These are phyloP conservation scores for Jatropha curcas DNA, from an alignment of 345 rosid genomes.

Conservation along the genomic window DNA sequence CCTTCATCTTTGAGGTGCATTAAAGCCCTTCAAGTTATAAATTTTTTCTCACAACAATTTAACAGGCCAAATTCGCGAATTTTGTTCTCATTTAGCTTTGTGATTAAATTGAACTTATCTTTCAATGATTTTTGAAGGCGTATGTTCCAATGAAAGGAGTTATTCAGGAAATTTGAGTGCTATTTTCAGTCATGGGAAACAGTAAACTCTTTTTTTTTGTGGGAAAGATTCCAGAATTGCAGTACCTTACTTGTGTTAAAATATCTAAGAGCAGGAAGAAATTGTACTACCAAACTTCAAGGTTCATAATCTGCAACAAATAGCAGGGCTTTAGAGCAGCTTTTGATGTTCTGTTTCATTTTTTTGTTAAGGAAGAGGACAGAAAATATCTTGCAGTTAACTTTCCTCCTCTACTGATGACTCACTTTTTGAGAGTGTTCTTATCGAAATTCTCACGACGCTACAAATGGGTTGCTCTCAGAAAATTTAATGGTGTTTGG, in stretches of 20 bases:
- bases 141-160: not conserved
- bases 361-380: too few species aligned
- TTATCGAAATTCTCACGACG: not conserved
- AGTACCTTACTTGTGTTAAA: too few species aligned
- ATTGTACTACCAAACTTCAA: too few species aligned
- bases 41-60: not conserved
- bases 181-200: not conserved
- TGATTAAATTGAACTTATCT: not conserved
- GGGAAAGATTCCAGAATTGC: not conserved
- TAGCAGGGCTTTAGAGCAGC: too few species aligned
- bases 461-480: constrained; percentile 5
- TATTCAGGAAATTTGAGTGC: not conserved
- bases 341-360: too few species aligned
- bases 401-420: too few species aligned
- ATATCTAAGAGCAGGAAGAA: too few species aligned
- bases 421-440: not conserved
- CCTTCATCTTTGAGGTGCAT: not conserved
- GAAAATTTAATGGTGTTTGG: not conserved
- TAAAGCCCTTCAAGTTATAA: not conserved
- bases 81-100: not conserved
- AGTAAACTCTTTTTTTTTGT: not conserved
- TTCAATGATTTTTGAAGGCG: not conserved
- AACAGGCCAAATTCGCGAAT: not conserved
- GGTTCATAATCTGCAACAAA: too few species aligned
- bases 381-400: too few species aligned